Evolutionary conservation across 1,139 yeast species (phyloP), one percentile per base, ranked within the genome.

Genomic region (Geotrichum histeridarum): DNA sequence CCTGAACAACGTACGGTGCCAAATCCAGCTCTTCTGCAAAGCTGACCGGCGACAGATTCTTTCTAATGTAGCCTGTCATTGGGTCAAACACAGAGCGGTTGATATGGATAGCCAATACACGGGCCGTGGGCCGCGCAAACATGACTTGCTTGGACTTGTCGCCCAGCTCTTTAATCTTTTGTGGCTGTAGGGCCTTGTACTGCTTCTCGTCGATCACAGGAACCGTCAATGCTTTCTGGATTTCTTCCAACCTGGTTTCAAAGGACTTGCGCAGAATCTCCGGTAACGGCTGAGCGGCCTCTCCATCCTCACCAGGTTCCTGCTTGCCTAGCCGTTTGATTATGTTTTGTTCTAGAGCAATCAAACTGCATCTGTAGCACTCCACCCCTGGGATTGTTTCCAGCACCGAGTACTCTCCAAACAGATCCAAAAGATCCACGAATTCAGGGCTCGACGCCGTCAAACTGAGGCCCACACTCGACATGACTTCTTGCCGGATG

Each of bases 41-140:
- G 15, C 80, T 70, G n/a, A 91, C 94, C 53, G 82, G 80, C 8
- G 95, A 85, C 54, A 87, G 81, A 67, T 91, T 90, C 67, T 91
- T 91, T 57, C 89, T 81, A 35, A 89, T 84, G 77, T 80, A 81
- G 58, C 86, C 93, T 0, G 96, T 87, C 57, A 81, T 75, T 53
- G 94, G 88, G 69, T 91, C 97, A 70, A 90, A 91, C 9, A 89
- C 96, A 2, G 95, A 87, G 65, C 98, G 79, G 68, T 91, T 91
- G 56, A 91, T 86, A 69, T 91, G 97, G 49, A 91, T 79, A 54
- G 93, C 81, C 54, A 91, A 75, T 58, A 89, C 76, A 14, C 94
- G 87, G 2, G 97, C 91, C 22, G 62, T 62, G 0, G 97, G 96
- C 64, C 90, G 77, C 30, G 90, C 80, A 60, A 89, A 78, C 65